Conservation (phyloP, 2,329 filamentous ascomycete species). For the Fusarium fujikuroi region DNA sequence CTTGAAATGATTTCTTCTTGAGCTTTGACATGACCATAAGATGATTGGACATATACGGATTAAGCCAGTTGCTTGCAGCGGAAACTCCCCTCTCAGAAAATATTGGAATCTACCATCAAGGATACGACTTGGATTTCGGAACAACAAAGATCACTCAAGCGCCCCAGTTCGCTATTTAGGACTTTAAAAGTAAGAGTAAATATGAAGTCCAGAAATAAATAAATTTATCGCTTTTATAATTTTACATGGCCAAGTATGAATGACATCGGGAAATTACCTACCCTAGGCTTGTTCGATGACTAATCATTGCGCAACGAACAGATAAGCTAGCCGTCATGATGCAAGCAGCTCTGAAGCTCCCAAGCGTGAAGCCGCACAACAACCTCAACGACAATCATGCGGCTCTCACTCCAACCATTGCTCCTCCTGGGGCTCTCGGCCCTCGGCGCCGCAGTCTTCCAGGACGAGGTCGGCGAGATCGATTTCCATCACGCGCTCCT, state of each 20-base stretch:
- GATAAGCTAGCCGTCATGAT: constrained; percentile 41
- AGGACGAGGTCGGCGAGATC: constrained; percentile 89
- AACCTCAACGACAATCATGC: constrained; percentile 46
- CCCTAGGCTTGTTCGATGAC: constrained; percentile 31
- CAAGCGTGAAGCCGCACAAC: constrained; percentile 43
- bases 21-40: neutral
- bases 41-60: neutral
- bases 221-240: no score
- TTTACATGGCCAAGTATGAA: neutral
- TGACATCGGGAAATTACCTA: neutral
- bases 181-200: no score
- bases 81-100: rapidly evolving
- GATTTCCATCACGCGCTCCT: constrained; percentile 94
- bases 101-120: rapidly evolving
- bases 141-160: neutral
- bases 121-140: neutral
- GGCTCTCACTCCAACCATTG: constrained; percentile 50
- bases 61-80: rapidly evolving
- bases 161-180: rapidly evolving
- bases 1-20: no score
- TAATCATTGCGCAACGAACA: constrained; percentile 43
- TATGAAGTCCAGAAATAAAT: neutral
- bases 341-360: constrained; percentile 38
- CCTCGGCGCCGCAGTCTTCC: constrained; percentile 74
- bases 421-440: constrained; percentile 54